These are phyloP conservation scores for Cladosporium sp. DNA, from an alignment of 2,329 filamentous ascomycete species.

Conservation along the genomic window DNA sequence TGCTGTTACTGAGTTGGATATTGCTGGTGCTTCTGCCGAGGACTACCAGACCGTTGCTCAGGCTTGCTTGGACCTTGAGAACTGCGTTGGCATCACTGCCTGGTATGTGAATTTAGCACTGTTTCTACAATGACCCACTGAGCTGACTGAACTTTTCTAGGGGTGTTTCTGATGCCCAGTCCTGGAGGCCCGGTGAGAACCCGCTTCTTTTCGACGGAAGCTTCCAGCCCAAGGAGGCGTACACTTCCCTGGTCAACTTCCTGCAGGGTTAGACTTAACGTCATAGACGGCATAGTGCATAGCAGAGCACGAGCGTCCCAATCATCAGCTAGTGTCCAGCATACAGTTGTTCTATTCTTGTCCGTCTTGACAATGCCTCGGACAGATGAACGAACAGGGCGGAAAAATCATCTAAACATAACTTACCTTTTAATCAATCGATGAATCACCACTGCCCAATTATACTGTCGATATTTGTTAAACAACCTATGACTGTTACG, in stretches of 20 bases:
- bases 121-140: background rate
- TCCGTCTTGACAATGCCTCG: too few relatives aligned
- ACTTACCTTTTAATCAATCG: too few relatives aligned
- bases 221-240: constrained; percentile 42
- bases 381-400: too few relatives aligned
- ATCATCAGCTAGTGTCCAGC: too few relatives aligned
- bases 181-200: constrained; percentile 36
- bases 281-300: too few relatives aligned
- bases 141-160: background rate
- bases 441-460: too few relatives aligned
- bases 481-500: too few relatives aligned
- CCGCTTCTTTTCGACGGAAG: constrained; percentile 42
- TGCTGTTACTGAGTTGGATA: constrained; percentile 66
- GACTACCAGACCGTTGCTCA: constrained; percentile 54
- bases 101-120: constrained; percentile 8
- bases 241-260: constrained; percentile 24
- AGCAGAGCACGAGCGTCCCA: too few relatives aligned
- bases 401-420: too few relatives aligned
- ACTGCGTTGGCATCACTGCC: constrained; percentile 61
- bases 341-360: too few relatives aligned
- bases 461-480: too few relatives aligned
- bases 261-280: constrained; percentile 5
- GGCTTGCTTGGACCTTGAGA: constrained; percentile 54
- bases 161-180: constrained; percentile 26
- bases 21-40: constrained; percentile 50